These are phyloP conservation scores for Fusarium sambucinum DNA, from an alignment of 2,329 filamentous ascomycete genomes.

Conservation along the genomic window DNA sequence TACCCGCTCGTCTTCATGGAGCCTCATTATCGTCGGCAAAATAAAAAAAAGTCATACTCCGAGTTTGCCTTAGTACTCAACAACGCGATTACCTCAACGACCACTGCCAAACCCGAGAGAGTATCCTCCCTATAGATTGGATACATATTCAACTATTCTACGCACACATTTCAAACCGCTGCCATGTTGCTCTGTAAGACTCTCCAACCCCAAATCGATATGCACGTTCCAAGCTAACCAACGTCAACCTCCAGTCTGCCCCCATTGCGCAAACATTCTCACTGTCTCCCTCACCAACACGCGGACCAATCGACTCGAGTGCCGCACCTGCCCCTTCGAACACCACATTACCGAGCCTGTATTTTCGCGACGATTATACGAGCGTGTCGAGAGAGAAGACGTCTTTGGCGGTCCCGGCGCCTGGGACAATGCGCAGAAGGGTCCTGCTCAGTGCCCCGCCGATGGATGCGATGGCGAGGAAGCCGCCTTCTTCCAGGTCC, in stretches of 20 bases:
- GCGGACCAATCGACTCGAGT: conserved; percentile 86
- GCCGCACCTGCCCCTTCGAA: conserved; percentile 94
- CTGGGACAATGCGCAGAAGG: conserved; percentile 93
- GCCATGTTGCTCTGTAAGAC: conserved; percentile 75
- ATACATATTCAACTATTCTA: not conserved
- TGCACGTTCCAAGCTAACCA: conserved; percentile 21
- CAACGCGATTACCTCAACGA: not conserved
- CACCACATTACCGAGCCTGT: conserved; percentile 82
- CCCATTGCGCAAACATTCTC: conserved; percentile 85
- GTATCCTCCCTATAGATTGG: not conserved
- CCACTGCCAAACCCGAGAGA: not conserved
- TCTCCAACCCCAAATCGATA: conserved; percentile 8
- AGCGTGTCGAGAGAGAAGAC: conserved; percentile 87
- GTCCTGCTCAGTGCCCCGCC: conserved; percentile 82
- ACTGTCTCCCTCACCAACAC: conserved; percentile 73
- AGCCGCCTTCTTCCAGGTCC: conserved; percentile 95
- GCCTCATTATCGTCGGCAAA: conserved; percentile 1
- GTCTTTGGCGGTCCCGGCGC: conserved; percentile 89
- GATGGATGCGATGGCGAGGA: conserved; percentile 83
- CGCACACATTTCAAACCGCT: conserved; percentile 27
- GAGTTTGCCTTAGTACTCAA: conserved; percentile 2
- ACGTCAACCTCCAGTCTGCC: conserved; percentile 72
- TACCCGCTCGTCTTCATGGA: not conserved
- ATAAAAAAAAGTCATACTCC: conserved; percentile 20
- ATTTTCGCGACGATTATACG: conserved; percentile 86